These are phyloP conservation scores for Hypoxylon sp. DNA, from an alignment of 2,329 filamentous ascomycete species.

Conservation along the genomic window DNA sequence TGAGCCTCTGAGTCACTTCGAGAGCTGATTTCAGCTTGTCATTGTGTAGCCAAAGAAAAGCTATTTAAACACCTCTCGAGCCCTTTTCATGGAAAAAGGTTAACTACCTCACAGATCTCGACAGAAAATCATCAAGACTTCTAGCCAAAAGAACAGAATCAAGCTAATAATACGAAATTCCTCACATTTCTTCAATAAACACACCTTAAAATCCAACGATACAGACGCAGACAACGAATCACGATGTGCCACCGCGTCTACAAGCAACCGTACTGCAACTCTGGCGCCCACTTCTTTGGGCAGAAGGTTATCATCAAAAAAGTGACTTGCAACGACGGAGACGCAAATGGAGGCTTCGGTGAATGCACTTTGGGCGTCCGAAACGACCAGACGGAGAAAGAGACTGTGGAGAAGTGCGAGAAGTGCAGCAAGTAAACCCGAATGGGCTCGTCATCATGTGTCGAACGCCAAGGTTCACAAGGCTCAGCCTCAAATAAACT, in stretches of 20 bases:
- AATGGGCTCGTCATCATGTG: not conserved
- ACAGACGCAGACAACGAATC: not conserved
- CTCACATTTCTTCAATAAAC: not conserved
- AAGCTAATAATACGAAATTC: not conserved
- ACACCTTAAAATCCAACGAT: not conserved
- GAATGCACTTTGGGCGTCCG: not conserved
- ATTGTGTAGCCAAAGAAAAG: not conserved
- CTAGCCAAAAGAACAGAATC: not conserved
- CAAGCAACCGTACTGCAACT: not conserved
- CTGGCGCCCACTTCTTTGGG: not conserved
- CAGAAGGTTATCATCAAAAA: not conserved
- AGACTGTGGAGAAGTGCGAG: not conserved
- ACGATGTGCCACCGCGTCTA: slow-evolving; percentile 1
- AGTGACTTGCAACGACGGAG: not conserved
- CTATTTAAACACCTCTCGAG: not conserved
- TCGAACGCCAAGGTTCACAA: not conserved
- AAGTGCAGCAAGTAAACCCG: not conserved
- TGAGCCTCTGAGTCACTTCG: not conserved
- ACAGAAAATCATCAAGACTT: not conserved
- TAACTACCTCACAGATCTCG: not conserved
- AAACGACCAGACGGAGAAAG: not conserved
- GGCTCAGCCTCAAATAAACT: not conserved
- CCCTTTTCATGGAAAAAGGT: not conserved
- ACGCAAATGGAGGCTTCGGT: not conserved
- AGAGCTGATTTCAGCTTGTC: not conserved